phyloP scores from a whole-genome alignment of 768 basidiomycete genomes.

The Albatrellus ellisii region DNA sequence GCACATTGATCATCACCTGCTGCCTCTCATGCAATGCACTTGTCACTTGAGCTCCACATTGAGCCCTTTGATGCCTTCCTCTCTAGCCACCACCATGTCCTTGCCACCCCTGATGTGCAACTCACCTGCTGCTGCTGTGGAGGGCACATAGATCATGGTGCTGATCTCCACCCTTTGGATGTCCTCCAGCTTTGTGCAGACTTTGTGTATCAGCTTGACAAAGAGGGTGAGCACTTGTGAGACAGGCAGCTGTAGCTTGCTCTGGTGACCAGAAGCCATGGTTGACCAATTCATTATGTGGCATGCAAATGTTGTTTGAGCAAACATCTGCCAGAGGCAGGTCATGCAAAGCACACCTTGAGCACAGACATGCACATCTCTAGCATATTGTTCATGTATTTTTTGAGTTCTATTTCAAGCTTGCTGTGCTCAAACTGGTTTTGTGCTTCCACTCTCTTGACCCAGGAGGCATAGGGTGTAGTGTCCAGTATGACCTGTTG shows the following conservation, averaged over 20 bases:
- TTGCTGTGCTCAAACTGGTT: conserved; percentile 68
- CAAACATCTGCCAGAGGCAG: conserved; percentile 1
- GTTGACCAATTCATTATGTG: too few species aligned
- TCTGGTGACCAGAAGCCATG: conserved; percentile 61
- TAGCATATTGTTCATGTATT: conserved; percentile 88
- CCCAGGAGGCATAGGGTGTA: conserved; percentile 34
- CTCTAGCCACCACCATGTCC: conserved; percentile 11
- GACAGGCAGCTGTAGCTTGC: conserved; percentile 72
- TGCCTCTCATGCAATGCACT: conserved; percentile 50
- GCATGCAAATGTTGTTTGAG: too few species aligned
- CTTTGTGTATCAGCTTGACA: conserved; percentile 79
- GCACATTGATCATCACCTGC: conserved; percentile 71
- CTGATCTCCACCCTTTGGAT: conserved; percentile 71
- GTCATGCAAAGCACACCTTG: conserved; percentile 35
- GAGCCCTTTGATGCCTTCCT: conserved; percentile 19
- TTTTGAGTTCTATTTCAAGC: conserved; percentile 89
- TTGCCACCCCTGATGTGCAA: conserved; percentile 10
- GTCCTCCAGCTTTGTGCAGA: conserved; percentile 59
- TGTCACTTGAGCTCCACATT: conserved; percentile 33
- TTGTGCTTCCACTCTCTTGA: conserved; percentile 49
- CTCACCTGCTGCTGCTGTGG: conserved; percentile 17
- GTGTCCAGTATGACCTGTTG: conserved; percentile 41
- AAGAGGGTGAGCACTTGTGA: conserved; percentile 88
- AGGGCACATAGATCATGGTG: conserved; percentile 36
- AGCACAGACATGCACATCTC: conserved; percentile 83